Evolutionary conservation across 2,329 filamentous ascomycete genomes (phyloP), one percentile per base, ranked within the genome.

Genomic region (Fusarium longipes): DNA sequence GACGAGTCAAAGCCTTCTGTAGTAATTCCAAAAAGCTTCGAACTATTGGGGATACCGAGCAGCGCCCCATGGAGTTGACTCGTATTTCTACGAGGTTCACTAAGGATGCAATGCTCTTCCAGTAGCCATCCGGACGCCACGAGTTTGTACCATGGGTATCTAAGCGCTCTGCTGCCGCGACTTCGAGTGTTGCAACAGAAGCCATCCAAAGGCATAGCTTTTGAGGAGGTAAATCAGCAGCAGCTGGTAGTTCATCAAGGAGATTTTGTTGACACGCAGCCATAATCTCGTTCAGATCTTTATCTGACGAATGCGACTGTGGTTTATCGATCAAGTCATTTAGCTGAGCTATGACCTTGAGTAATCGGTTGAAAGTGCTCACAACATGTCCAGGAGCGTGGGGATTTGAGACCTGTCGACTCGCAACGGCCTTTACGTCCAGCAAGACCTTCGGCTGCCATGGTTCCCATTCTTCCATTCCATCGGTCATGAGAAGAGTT

Each of bases 401-500:
- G 2, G 30, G 8, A 11, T 27, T 43, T 12, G 30, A 29, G 1
- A 8, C 22, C 3, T 11, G 33, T 2, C 18, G 50, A 8, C 12
- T 25, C 11, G 8, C 2, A 27, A 3, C 2, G 5, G 3, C 2
- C 3, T 4, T 8, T 1, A 14, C 4, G 8, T 20, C 9, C 5
- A 32, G 6, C 5, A 59, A 3, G 4, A 58, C 25, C 14, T 49
- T 59, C 2, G 42, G 53, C 8, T 59, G 43, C 53, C 36, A 58
- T 12, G 42, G 53, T 2, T 59, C 57, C 42, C 57, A 59, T 9
- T 59, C 57, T 8, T 59, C 57, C 8, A 58, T 50, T 1, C 57
- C 57, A 2, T 59, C 57, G 5, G 29, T 49, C 0, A 15, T 9
- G 2, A 58, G 18, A 3, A 27, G 35, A 2, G 15, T 30, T 32